These are phyloP conservation scores for Mollisia scopiformis DNA, from an alignment of 2,329 filamentous ascomycete genomes.

Conservation along the genomic window DNA sequence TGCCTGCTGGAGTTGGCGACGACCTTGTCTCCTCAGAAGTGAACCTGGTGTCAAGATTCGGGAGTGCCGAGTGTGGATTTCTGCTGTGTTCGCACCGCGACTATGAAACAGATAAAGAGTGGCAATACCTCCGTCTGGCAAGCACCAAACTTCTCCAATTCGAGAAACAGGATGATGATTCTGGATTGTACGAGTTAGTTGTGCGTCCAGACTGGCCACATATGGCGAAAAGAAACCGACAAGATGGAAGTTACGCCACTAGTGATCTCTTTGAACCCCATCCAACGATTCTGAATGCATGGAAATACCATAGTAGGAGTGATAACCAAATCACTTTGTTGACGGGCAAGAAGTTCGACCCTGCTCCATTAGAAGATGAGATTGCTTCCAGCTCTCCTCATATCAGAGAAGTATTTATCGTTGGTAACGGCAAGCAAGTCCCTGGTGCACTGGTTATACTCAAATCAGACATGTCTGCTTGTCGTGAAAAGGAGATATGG, in stretches of 20 bases:
- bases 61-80: slow-evolving; percentile 69
- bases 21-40: slow-evolving; percentile 52
- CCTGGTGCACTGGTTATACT: slow-evolving; percentile 59
- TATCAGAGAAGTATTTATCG: slow-evolving; percentile 60
- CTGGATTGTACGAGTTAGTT: slow-evolving; percentile 54
- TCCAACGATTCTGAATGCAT: slow-evolving; percentile 52
- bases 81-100: slow-evolving; percentile 63
- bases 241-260: slow-evolving; percentile 64
- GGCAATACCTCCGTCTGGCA: slow-evolving; percentile 58
- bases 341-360: slow-evolving; percentile 72
- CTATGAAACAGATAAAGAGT: slow-evolving; percentile 56
- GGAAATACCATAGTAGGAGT: slow-evolving; percentile 63
- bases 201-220: slow-evolving; percentile 61
- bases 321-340: slow-evolving; percentile 65
- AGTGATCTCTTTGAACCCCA: slow-evolving; percentile 65
- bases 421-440: slow-evolving; percentile 59
- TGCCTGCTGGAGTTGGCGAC: slow-evolving; percentile 56
- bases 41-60: slow-evolving; percentile 63
- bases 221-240: slow-evolving; percentile 58
- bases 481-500: slow-evolving; percentile 47
- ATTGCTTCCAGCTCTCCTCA: slow-evolving; percentile 47
- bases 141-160: slow-evolving; percentile 44
- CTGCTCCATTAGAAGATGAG: slow-evolving; percentile 59
- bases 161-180: slow-evolving; percentile 45
- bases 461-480: slow-evolving; percentile 34